Conservation (phyloP, 2,329 filamentous ascomycete genomes). For the Albifimbria verrucaria region DNA sequence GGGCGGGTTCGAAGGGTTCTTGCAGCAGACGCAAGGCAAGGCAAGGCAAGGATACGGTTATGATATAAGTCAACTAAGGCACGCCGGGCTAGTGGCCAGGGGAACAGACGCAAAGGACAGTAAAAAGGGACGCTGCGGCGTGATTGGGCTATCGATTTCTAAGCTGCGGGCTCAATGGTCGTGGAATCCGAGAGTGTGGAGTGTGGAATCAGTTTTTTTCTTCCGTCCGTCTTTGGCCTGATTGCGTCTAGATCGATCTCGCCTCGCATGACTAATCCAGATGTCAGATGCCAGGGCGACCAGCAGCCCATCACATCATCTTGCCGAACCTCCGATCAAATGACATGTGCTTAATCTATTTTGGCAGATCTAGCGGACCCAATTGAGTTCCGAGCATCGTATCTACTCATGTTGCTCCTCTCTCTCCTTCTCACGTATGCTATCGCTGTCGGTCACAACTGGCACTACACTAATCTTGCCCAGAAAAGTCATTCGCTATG, state of each 20-base stretch:
- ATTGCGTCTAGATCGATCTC: not conserved
- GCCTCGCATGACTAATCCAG: not conserved
- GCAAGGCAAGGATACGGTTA: not conserved
- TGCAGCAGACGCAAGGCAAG: not conserved
- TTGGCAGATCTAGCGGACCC: no score
- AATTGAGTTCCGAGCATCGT: no score
- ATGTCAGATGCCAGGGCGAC: no score
- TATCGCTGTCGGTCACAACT: no score
- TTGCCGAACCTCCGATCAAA: not conserved
- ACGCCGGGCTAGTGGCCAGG: not conserved
- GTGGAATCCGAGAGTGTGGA: not conserved
- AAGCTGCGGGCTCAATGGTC: conserved; percentile 7
- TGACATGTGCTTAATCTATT: no score
- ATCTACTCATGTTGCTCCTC: no score
- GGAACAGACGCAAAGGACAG: not conserved
- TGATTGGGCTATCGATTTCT: conserved; percentile 15
- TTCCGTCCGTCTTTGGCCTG: not conserved
- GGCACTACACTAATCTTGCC: no score
- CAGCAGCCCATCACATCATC: not conserved
- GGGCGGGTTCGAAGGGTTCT: not conserved
- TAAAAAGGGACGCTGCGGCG: not conserved
- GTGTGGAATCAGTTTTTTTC: conserved; percentile 1
- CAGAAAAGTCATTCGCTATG: no score
- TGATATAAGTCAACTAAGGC: not conserved
- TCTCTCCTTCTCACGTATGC: no score